phyloP scores from a whole-genome alignment of 257 asterid genomes.

The Lycium ferocissimum region DNA sequence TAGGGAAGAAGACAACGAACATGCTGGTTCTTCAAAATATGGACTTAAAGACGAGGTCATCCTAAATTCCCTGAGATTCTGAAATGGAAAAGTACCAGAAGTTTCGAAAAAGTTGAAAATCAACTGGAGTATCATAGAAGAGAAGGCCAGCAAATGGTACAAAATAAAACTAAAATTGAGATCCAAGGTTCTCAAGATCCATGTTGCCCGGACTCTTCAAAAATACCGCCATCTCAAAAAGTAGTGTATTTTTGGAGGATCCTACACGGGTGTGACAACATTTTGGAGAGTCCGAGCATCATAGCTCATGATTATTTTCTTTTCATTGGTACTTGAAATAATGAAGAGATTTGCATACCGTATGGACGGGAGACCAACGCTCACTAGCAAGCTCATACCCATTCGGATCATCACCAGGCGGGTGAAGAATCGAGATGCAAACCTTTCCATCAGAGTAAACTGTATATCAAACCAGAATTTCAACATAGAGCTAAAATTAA shows the following conservation, averaged over 20 bases:
- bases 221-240: too few species aligned
- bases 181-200: neutral
- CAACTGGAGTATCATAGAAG: neutral
- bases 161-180: neutral
- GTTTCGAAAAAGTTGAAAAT: neutral
- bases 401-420: constrained; percentile 98
- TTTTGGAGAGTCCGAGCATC: too few species aligned
- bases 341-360: constrained; percentile 55
- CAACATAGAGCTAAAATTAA: constrained; percentile 25
- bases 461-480: constrained; percentile 43
- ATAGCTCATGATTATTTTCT: neutral
- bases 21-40: neutral
- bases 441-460: constrained; percentile 95
- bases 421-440: constrained; percentile 97
- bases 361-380: constrained; percentile 99
- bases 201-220: neutral
- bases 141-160: neutral
- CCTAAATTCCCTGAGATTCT: neutral
- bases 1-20: neutral
- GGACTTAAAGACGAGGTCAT: neutral
- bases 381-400: constrained; percentile 99
- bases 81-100: neutral
- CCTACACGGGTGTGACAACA: too few species aligned
- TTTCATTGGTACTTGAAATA: neutral
- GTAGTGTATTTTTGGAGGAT: too few species aligned